Percentiles rank a stretch among this genome's conserved stretches.
phyloP scores from a whole-genome alignment of 768 basidiomycete species.

The Boletellus emodensis region DNA sequence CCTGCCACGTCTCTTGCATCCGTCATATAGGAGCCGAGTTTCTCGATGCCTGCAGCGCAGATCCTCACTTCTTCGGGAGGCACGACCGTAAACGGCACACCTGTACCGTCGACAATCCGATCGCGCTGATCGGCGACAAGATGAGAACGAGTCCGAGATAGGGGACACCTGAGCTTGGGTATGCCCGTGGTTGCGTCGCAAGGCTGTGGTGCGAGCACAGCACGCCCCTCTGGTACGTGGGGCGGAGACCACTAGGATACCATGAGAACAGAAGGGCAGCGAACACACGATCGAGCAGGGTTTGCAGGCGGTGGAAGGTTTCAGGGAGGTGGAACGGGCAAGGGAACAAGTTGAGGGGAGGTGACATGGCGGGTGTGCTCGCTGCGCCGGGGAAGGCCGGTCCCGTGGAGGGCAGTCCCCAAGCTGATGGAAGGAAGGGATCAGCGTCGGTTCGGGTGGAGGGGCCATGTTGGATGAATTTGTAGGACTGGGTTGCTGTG shows the following conservation, averaged over 20 bases:
- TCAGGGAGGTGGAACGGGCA: too few species aligned
- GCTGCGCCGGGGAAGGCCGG: too few species aligned
- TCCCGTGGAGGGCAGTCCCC: background rate
- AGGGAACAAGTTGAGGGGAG: too few species aligned
- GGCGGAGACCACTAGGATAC: constrained; percentile 34
- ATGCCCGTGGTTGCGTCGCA: constrained; percentile 40
- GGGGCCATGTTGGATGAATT: constrained; percentile 1
- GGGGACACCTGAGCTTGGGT: constrained; percentile 33
- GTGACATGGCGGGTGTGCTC: too few species aligned
- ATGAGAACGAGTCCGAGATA: constrained; percentile 9
- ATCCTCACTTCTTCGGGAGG: constrained; percentile 34
- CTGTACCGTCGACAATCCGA: constrained; percentile 46
- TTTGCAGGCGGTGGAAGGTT: constrained; percentile 2
- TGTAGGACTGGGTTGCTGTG: constrained; percentile 6
- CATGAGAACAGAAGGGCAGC: constrained; percentile 2
- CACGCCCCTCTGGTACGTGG: constrained; percentile 37
- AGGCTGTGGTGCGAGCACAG: constrained; percentile 29
- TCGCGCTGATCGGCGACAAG: constrained; percentile 32
- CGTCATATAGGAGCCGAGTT: constrained; percentile 42
- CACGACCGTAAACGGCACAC: constrained; percentile 42
- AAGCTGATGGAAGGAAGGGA: background rate
- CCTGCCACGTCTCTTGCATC: constrained; percentile 40
- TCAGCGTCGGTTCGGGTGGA: too few species aligned
- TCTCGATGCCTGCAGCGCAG: constrained; percentile 37
- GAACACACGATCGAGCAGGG: constrained; percentile 33